Evolutionary conservation across 805 yeast genomes (phyloP), one percentile per base, ranked within the genome.

Genomic region (Yarrowia keelungensis): DNA sequence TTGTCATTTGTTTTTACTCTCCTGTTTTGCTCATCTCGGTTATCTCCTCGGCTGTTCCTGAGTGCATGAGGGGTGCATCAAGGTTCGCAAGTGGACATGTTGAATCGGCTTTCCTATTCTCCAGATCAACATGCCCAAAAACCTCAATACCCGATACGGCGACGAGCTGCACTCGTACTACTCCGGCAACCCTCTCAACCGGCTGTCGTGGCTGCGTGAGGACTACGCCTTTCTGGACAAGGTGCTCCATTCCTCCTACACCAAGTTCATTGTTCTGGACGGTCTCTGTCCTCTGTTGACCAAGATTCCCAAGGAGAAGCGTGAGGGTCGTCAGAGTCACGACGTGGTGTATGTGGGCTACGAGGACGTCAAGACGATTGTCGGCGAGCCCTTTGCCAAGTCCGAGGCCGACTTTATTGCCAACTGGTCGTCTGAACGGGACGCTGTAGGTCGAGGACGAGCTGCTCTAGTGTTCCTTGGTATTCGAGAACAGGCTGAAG

Each of bases 171-270:
- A 38, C 59, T 77, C 79, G 32, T 80, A 80, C 70, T 85, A 81
- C 72, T 83, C 86, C 22, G 83, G 83, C 15, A 85, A 81, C 70
- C 85, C 84, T 7, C 79, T 89, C 69, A 87, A 89, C 75, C 78
- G 94, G 69, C 85, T 89, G 7, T 84, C 89, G 16, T 89, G 88
- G 72, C 77, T 89, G 62, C 78, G 94, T 45, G 85, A 85, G 32
- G 85, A 89, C 74, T 54, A 77, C 16, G 83, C 80, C 38, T 87
- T 87, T 72, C 82, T 89, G 42, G 71, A 78, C 61, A 74, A 75
- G 49, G 84, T 87, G 5, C 76, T 85, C 19, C 71, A 71, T 26
- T 85, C 84, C 70, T 79, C 81, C 2, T 76, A 82, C 2, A 78
- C 91, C 1, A 77, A 85, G 65, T 84, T 88, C 69, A 74, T 89